These are phyloP conservation scores for Rhododendron henanense DNA, from an alignment of 148 eudicot species.

Conservation along the genomic window DNA sequence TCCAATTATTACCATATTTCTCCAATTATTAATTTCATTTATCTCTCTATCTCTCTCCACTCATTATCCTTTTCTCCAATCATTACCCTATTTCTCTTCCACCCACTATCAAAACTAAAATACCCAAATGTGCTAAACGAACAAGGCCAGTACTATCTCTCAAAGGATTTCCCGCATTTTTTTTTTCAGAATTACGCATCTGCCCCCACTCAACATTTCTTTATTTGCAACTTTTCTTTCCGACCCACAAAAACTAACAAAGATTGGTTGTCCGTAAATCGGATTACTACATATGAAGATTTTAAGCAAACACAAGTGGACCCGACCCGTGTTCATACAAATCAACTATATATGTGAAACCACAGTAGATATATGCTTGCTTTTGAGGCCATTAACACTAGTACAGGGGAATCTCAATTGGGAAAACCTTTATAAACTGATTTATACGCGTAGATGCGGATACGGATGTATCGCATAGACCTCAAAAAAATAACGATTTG, in stretches of 20 bases:
- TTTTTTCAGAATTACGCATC: background rate
- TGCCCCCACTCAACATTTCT: conserved; percentile 1
- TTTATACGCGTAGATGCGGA: background rate
- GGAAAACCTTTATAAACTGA: background rate
- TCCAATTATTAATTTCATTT: too few species aligned
- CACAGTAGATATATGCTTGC: too few species aligned
- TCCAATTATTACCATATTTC: too few species aligned
- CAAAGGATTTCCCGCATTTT: background rate
- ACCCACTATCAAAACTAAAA: too few species aligned
- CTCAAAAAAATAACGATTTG: background rate
- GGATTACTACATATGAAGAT: background rate
- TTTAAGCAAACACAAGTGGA: background rate
- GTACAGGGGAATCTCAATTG: background rate
- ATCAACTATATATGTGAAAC: background rate
- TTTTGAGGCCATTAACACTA: too few species aligned
- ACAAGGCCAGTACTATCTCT: too few species aligned
- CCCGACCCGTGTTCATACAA: background rate
- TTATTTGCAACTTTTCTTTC: background rate
- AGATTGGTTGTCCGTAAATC: background rate
- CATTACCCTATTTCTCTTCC: too few species aligned
- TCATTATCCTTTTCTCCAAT: too few species aligned
- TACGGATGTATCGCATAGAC: background rate
- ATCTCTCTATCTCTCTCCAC: too few species aligned
- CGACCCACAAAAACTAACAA: background rate
- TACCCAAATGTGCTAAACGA: too few species aligned